Evolutionary conservation across 352 stramenopile genomes (phyloP), one percentile per base, ranked within the genome.

Genomic region (Pythium aquatile): DNA sequence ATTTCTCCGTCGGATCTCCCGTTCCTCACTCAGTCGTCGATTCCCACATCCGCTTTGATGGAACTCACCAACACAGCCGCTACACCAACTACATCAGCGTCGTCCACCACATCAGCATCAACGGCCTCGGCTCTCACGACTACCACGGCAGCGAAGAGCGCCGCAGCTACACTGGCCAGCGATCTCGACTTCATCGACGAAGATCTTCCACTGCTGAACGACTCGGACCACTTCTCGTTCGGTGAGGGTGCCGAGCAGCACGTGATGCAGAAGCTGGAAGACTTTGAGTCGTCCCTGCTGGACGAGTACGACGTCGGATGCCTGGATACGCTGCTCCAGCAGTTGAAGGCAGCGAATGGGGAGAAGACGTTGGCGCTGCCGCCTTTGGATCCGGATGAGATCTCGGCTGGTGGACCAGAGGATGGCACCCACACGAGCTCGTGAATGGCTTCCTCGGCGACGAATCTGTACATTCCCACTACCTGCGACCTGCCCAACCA

Each of bases 251-350:
- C 61, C 66, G 78, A 89, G 79, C 78, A 95, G 74, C 70, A 88
- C 65, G 87, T 95, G 52, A 93, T 95, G 84, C 88, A 88, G 71
- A 92, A 90, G 62, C 73, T 95, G 42, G 87, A 95, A 51, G 87
- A 95, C 69, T 93, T 95, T 66, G 87, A 95, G 61, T 82, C 85
- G 49, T 93, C 85, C n/a, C 63, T 95, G 46, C 70, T 95, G 32
- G 82, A 95, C 51, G 87, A 95, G 61, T 95, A 95, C 74, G 87
- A 95, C 46, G 87, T 93, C 2, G 80, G 74, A 16, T 94, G 84
- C 46, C 74, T 95, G 32, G 87, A 95, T 60, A 92, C 83, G n/a
- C 72, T 95, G 14, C 72, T 95, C 7, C 81, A 90, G 77, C 80
- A 91, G 76, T 61, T 91, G 49, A 91, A 91, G 64, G 87, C 65